Evolutionary conservation across 1,284 basidiomycete species (phyloP).

Genomic region (Moesziomyces sp.): DNA sequence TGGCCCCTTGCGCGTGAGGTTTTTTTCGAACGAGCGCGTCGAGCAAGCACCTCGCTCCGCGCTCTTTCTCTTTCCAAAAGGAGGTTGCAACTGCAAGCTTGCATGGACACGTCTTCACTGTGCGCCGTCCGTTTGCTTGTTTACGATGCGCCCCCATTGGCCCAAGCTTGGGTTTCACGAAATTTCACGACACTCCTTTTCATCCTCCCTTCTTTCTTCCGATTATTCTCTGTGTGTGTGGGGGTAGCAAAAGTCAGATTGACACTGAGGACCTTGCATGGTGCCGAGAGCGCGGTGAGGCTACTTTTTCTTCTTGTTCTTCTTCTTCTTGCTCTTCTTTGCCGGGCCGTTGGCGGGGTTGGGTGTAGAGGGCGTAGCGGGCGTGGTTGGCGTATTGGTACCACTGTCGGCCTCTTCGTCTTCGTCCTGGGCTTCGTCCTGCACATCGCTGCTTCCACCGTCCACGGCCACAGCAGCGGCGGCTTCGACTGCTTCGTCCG

Average conservation of each 20-base stretch:
- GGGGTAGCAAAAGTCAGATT: neutral
- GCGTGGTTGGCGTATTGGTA: slow-evolving; percentile 13
- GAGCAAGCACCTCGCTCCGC: no score
- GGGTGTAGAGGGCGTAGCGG: slow-evolving; percentile 16
- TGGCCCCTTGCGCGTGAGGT: neutral
- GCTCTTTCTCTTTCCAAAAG: no score
- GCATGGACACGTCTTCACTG: slow-evolving; percentile 23
- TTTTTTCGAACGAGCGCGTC: neutral
- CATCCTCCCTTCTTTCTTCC: neutral
- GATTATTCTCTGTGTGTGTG: neutral
- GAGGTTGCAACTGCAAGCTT: no score
- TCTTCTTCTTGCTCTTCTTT: slow-evolving; percentile 19
- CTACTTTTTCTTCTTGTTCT: slow-evolving; percentile 44
- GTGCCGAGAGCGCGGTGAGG: neutral
- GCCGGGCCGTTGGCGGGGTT: slow-evolving; percentile 8
- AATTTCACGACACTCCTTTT: slow-evolving; percentile 27
- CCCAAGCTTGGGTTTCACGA: slow-evolving; percentile 14
- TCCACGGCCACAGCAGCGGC: slow-evolving; percentile 2
- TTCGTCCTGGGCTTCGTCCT: slow-evolving; percentile 2
- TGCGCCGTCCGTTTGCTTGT: slow-evolving; percentile 20
- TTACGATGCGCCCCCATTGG: slow-evolving; percentile 15
- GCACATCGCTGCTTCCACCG: slow-evolving; percentile 12
- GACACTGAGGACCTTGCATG: no score
- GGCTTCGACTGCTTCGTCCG: neutral
- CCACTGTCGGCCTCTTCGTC: slow-evolving; percentile 20